These are phyloP conservation scores for Talaromyces liani DNA, from an alignment of 495 filamentous ascomycete species.

Conservation along the genomic window DNA sequence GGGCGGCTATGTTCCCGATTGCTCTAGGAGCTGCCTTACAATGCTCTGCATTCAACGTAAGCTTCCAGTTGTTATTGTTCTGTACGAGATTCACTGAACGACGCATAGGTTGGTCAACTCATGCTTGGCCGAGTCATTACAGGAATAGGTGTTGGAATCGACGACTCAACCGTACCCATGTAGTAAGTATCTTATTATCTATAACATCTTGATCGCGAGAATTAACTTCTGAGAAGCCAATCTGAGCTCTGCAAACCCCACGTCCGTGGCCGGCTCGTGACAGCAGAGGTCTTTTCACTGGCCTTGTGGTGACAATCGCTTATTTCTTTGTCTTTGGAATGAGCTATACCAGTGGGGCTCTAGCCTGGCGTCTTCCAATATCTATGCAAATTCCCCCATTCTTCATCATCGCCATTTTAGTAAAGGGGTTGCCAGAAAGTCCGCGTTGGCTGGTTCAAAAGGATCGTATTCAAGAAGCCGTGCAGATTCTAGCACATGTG, in stretches of 20 bases:
- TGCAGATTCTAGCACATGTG: slow-evolving; percentile 42
- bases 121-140: background rate
- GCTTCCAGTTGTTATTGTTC: background rate
- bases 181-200: background rate
- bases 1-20: no score
- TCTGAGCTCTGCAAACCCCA: slow-evolving; percentile 36
- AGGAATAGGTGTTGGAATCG: background rate
- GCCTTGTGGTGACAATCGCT: slow-evolving; percentile 27
- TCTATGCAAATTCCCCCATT: slow-evolving; percentile 26
- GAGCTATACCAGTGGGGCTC: slow-evolving; percentile 25
- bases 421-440: slow-evolving; percentile 29
- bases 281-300: slow-evolving; percentile 36
- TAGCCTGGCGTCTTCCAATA: slow-evolving; percentile 39
- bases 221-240: slow-evolving; percentile 14
- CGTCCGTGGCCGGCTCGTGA: slow-evolving; percentile 36
- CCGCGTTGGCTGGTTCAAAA: slow-evolving; percentile 38
- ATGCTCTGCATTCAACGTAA: background rate
- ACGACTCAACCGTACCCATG: background rate
- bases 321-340: slow-evolving; percentile 44
- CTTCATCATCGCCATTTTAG: slow-evolving; percentile 19
- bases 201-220: no score
- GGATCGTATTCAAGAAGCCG: slow-evolving; percentile 33
- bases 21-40: background rate
- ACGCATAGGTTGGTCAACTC: background rate
- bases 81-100: no score